phyloP scores from a whole-genome alignment of 139 green algal species.

The Protoeuglena noctilucae region DNA sequence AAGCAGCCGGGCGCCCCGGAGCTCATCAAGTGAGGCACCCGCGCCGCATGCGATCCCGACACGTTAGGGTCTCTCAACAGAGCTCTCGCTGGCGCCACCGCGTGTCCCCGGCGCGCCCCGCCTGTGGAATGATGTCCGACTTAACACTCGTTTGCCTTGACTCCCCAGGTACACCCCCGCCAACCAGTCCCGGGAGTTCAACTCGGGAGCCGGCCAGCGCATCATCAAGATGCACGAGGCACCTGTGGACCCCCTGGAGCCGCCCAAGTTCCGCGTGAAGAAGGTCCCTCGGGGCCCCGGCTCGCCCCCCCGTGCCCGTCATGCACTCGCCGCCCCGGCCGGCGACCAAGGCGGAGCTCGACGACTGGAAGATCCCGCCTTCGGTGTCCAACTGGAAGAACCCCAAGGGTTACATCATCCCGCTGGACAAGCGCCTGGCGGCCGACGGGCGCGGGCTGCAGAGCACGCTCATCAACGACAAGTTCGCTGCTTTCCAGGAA shows the following conservation, averaged over 20 bases:
- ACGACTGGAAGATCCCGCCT: conserved; percentile 97
- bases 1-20: conserved; percentile 43
- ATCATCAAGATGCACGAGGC: conserved; percentile 97
- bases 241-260: conserved; percentile 86
- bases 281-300: conserved; percentile 65
- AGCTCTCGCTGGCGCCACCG: too few species aligned
- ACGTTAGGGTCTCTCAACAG: too few species aligned
- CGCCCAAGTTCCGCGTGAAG: conserved; percentile 88
- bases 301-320: conserved; percentile 84
- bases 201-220: conserved; percentile 52
- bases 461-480: conserved; percentile 88
- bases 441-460: conserved; percentile 90
- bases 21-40: conserved; percentile 93
- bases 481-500: conserved; percentile 79
- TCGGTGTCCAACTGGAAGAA: conserved; percentile 98
- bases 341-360: conserved; percentile 72
- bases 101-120: too few species aligned
- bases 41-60: too few species aligned
- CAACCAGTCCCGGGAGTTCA: conserved; percentile 34
- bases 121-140: too few species aligned
- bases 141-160: too few species aligned
- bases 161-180: conserved; percentile 92
- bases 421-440: conserved; percentile 95
- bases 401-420: conserved; percentile 96
- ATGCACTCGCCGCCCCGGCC: conserved; percentile 86